phyloP scores from a whole-genome alignment of 345 rosid genomes.

The Toxicodendron radicans region DNA sequence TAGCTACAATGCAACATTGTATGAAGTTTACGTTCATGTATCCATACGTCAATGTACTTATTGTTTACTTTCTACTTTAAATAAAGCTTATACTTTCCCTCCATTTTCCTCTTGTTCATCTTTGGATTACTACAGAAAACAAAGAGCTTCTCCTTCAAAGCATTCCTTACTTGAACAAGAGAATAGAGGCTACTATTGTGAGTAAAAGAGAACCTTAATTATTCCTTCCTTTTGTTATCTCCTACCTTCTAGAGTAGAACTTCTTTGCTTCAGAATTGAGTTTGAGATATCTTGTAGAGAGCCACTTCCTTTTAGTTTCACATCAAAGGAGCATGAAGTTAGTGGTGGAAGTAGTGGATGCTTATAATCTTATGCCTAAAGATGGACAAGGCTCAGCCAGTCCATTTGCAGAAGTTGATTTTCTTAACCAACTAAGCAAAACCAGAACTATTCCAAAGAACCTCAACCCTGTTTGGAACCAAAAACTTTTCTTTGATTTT shows the following conservation, averaged over 20 bases:
- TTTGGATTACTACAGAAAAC: background rate
- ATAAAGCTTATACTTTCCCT: constrained; percentile 36
- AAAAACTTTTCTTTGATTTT: constrained; percentile 48
- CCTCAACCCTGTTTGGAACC: constrained; percentile 52
- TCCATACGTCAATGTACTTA: too few species aligned
- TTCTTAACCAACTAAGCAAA: constrained; percentile 47
- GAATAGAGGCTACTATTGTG: constrained; percentile 5
- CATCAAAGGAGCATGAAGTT: constrained; percentile 43
- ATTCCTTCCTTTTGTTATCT: constrained; percentile 24
- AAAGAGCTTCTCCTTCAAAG: constrained; percentile 46
- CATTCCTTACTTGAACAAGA: constrained; percentile 58
- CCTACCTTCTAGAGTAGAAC: constrained; percentile 29
- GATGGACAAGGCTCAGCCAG: constrained; percentile 55
- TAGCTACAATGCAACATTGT: too few species aligned
- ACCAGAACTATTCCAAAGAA: constrained; percentile 45
- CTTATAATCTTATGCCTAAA: constrained; percentile 56
- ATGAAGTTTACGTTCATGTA: too few species aligned
- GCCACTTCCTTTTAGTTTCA: constrained; percentile 27
- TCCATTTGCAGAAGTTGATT: constrained; percentile 54
- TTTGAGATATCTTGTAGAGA: constrained; percentile 42
- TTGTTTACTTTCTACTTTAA: constrained; percentile 15
- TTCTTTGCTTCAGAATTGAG: constrained; percentile 60
- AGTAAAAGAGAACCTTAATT: constrained; percentile 17
- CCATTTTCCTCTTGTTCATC: constrained; percentile 20
- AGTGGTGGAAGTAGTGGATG: constrained; percentile 51